Base-by-base conservation (phyloP, 768 basidiomycete species). In the Pleurotus citrinopileatus region DNA sequence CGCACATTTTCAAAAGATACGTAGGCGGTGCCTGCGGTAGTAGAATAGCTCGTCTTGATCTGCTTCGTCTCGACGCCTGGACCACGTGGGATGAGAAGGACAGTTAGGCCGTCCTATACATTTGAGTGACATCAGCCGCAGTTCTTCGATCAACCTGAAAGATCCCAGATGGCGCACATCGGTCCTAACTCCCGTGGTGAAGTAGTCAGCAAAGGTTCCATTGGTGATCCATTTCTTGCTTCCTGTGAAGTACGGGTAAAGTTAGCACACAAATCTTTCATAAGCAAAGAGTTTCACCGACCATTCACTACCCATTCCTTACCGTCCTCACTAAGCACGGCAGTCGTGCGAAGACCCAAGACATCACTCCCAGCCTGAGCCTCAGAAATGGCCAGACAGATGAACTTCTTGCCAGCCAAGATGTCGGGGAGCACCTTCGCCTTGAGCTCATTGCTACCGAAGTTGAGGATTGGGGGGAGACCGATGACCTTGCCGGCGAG, bases 321-420 rank as follows among this genome's bases (percentile, higher is more conserved):
- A 37, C 89, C 91, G 63, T 94, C 92, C 53, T 84, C 81, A 5
- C 82, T 86, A 70, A 89, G 89, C 52, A 68, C 80, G 0, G 92
- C 94, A 3, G 79, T 80, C 2, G 90, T 91, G 60, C 76, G 76
- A 58, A 95, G 64, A 22, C 91, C 89, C 47, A 76, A 65, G 13
- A 94, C 92, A 59, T 96, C 93, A 59, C 83, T 86, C 50, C 89
- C 92, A 2, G 91, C 92, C 55, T 88, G 90, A 0, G 93, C 91
- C 68, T 97, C 94, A 28, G 88, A 87, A 55, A 95, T 91, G 36
- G 94, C 94, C 13, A 95, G 73, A 57, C 84, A 88, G 58, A 95
- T 90, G 60, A 82, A 84, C 71, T 87, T 91, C 72, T 85, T 80
- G 19, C 85, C 87, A 43, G 79, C 73, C 28, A 92, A 72, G 2